These are phyloP conservation scores for Acorus gramineus DNA, from an alignment of 106 monocot genomes.

Conservation along the genomic window DNA sequence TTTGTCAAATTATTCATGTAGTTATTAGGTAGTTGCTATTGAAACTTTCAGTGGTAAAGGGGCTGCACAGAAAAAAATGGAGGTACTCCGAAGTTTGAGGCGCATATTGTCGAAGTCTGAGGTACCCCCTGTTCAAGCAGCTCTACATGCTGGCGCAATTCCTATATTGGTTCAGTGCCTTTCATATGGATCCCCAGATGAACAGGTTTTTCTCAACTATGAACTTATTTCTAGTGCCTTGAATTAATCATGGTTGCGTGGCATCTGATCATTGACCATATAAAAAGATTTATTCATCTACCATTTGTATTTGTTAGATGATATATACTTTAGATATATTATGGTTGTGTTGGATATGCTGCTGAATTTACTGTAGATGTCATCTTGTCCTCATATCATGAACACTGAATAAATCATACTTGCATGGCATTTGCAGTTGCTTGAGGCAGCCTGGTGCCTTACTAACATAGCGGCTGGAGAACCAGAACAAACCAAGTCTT, in stretches of 20 bases:
- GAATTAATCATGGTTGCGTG: neutral
- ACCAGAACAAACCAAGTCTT: constrained; percentile 77
- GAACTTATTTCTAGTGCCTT: neutral
- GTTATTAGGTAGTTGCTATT: neutral
- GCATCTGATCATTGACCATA: too few species aligned
- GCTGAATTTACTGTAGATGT: too few species aligned
- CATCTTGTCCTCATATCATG: too few species aligned
- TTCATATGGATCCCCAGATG: constrained; percentile 87
- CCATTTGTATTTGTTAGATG: too few species aligned
- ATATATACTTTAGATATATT: too few species aligned
- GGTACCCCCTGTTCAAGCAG: constrained; percentile 71
- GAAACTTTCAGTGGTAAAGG: constrained; percentile 58
- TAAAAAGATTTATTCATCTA: neutral
- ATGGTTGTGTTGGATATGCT: too few species aligned
- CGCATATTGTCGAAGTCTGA: constrained; percentile 83
- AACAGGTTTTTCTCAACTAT: constrained; percentile 48
- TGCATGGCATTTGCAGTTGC: constrained; percentile 46
- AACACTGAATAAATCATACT: too few species aligned
- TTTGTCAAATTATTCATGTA: too few species aligned
- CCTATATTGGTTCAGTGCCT: constrained; percentile 70
- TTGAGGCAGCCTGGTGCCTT: constrained; percentile 98
- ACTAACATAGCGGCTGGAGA: constrained; percentile 97
- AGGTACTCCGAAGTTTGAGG: constrained; percentile 59
- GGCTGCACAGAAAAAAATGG: constrained; percentile 49
- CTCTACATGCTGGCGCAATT: constrained; percentile 70